Evolutionary conservation across 768 basidiomycete species (phyloP).

Genomic region (Mycena vulgaris): DNA sequence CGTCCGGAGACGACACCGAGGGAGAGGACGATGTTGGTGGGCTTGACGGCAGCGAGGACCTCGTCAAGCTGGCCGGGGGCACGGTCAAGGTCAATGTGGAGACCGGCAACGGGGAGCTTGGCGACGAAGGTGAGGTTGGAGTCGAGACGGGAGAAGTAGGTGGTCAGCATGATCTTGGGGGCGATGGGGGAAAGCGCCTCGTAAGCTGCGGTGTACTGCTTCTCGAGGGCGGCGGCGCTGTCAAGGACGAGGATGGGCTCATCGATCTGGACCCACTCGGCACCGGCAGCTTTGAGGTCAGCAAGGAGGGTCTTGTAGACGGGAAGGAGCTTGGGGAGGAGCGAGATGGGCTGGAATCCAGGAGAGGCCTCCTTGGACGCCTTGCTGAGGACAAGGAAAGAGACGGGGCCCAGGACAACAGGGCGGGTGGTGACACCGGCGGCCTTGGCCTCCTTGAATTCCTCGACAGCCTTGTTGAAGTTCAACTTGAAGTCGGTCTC

Average conservation of each 20-base stretch:
- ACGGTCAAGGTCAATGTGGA: conserved; percentile 98
- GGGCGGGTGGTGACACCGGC: conserved; percentile 93
- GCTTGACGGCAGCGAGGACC: conserved; percentile 87
- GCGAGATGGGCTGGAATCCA: conserved; percentile 91
- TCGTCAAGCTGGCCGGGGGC: conserved; percentile 91
- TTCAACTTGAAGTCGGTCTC: conserved; percentile 94
- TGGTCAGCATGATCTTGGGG: conserved; percentile 94
- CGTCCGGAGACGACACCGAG: conserved; percentile 98
- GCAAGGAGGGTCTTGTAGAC: conserved; percentile 92
- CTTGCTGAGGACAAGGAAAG: conserved; percentile 96
- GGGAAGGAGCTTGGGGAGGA: conserved; percentile 91
- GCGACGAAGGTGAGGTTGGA: conserved; percentile 89
- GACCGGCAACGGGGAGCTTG: conserved; percentile 92
- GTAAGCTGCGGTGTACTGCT: conserved; percentile 87
- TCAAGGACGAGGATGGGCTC: conserved; percentile 98
- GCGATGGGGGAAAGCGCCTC: conserved; percentile 84
- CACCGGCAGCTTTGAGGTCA: conserved; percentile 94
- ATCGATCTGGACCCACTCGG: conserved; percentile 95
- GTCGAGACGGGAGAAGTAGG: conserved; percentile 98
- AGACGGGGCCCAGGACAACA: conserved; percentile 95
- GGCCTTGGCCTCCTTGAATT: conserved; percentile 95
- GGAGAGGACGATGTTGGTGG: conserved; percentile 86
- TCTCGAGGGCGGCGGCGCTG: conserved; percentile 80
- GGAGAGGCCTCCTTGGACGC: conserved; percentile 85
- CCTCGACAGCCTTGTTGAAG: conserved; percentile 95